These are phyloP conservation scores for Aspergillus pseudonomiae DNA, from an alignment of 2,329 filamentous ascomycete genomes.

Conservation along the genomic window DNA sequence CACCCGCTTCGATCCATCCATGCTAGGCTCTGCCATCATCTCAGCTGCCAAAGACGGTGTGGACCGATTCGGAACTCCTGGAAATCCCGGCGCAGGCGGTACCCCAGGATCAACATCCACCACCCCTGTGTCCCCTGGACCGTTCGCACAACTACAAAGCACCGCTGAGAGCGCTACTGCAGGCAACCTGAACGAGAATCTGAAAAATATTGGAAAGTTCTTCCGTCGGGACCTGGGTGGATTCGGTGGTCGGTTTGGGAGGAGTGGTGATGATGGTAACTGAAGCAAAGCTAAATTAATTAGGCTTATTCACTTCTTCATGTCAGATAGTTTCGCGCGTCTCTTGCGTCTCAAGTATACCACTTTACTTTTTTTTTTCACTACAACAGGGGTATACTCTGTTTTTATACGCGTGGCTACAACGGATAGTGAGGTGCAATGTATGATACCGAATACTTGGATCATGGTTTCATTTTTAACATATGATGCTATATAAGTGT, in stretches of 20 bases:
- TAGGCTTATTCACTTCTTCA: not conserved
- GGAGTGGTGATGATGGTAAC: conserved; percentile 35
- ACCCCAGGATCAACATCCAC: conserved; percentile 26
- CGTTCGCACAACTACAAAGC: conserved; percentile 26
- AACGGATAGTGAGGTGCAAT: not conserved
- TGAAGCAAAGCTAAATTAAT: not conserved
- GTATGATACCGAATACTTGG: not conserved
- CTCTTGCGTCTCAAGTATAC: not conserved
- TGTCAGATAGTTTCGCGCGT: not conserved
- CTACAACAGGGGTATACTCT: not conserved
- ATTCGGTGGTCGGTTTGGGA: conserved; percentile 71
- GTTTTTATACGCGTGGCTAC: not conserved
- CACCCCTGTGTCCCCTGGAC: conserved; percentile 26
- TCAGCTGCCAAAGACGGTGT: conserved; percentile 84
- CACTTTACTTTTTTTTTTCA: not conserved
- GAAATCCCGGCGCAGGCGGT: conserved; percentile 24
- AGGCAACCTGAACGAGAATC: conserved; percentile 83
- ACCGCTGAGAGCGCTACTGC: conserved; percentile 48
- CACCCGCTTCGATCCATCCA: conserved; percentile 75
- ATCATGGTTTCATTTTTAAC: not conserved
- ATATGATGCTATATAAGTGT: not conserved
- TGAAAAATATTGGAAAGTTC: conserved; percentile 96
- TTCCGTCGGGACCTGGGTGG: conserved; percentile 85
- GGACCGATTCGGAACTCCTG: conserved; percentile 70
- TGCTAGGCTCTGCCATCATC: conserved; percentile 83